These are phyloP conservation scores for Trichoderma citrinoviride DNA, from an alignment of 2,329 filamentous ascomycete genomes.

Conservation along the genomic window DNA sequence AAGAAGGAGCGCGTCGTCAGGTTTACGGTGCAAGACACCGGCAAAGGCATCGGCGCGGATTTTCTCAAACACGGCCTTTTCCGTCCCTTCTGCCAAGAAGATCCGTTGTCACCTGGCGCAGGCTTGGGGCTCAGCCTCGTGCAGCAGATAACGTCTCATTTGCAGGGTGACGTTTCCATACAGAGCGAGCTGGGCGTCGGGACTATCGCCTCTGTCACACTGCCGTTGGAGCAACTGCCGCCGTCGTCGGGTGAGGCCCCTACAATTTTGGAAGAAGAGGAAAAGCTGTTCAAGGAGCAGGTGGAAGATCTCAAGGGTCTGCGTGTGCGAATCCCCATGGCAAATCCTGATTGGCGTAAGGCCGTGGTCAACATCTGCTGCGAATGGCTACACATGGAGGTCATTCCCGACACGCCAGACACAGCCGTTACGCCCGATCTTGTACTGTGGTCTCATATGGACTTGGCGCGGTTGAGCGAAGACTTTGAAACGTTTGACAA, in stretches of 20 bases:
- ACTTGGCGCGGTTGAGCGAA: slow-evolving; percentile 13
- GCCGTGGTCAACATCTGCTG: slow-evolving; percentile 31
- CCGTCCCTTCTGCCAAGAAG: slow-evolving; percentile 63
- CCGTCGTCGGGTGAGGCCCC: not conserved
- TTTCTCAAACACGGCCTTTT: slow-evolving; percentile 61
- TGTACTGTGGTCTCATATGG: slow-evolving; percentile 28
- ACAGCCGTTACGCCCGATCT: slow-evolving; percentile 27
- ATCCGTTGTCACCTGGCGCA: slow-evolving; percentile 57
- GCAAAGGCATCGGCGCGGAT: slow-evolving; percentile 62
- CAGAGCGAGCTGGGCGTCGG: slow-evolving; percentile 42
- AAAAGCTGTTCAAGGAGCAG: slow-evolving; percentile 32
- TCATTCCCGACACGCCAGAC: slow-evolving; percentile 25
- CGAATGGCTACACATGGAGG: slow-evolving; percentile 35
- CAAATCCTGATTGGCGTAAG: slow-evolving; percentile 20
- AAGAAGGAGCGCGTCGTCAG: slow-evolving; percentile 26
- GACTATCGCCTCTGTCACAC: slow-evolving; percentile 27
- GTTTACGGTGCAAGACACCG: slow-evolving; percentile 60
- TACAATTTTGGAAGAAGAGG: slow-evolving; percentile 21
- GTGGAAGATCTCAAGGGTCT: slow-evolving; percentile 33
- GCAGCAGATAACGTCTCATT: slow-evolving; percentile 53
- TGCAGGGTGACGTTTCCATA: slow-evolving; percentile 60
- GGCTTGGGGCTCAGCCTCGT: slow-evolving; percentile 67
- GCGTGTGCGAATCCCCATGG: slow-evolving; percentile 30
- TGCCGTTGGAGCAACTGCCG: slow-evolving; percentile 11
- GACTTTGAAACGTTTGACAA: slow-evolving; percentile 10